A percentile compares a stretch with the other conserved stretches of the same genome.
phyloP scores from a whole-genome alignment of 495 filamentous ascomycete species.

The Penicillium cinerascens region DNA sequence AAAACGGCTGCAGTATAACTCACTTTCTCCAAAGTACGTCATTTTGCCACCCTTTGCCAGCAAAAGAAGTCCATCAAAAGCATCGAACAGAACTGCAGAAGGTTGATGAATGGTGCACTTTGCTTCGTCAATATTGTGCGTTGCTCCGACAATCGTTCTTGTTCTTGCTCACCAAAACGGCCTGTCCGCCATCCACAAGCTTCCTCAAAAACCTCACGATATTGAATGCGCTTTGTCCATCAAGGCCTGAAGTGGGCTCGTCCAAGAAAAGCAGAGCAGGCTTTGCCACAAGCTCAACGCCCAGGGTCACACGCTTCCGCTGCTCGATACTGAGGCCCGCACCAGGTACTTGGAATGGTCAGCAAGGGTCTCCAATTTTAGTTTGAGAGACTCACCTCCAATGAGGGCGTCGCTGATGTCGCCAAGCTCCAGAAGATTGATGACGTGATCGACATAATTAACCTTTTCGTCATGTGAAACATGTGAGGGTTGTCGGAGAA shows the following conservation, averaged over 20 bases:
- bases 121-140: conserved; percentile 1
- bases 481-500: conserved; percentile 41
- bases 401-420: conserved; percentile 59
- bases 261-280: conserved; percentile 64
- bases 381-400: conserved; percentile 40
- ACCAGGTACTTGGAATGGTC: conserved; percentile 45
- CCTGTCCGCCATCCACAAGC: conserved; percentile 77
- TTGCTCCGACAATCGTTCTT: background rate
- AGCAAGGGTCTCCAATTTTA: conserved; percentile 2
- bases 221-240: conserved; percentile 59
- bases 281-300: conserved; percentile 68
- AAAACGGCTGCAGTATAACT: conserved; percentile 6
- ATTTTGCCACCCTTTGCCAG: conserved; percentile 52
- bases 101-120: conserved; percentile 89
- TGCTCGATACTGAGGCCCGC: conserved; percentile 81
- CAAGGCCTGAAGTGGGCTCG: conserved; percentile 62
- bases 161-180: conserved; percentile 55
- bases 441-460: conserved; percentile 49
- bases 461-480: conserved; percentile 43
- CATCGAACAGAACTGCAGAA: conserved; percentile 59
- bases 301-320: conserved; percentile 84
- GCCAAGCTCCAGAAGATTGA: conserved; percentile 45
- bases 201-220: conserved; percentile 79
- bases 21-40: conserved; percentile 57
- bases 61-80: conserved; percentile 49